Percentiles rank a stretch among this genome's conserved stretches.
These are phyloP conservation scores for Hyaloraphidium curvatum DNA, from an alignment of 192 early-diverging fungal genomes.

Conservation along the genomic window DNA sequence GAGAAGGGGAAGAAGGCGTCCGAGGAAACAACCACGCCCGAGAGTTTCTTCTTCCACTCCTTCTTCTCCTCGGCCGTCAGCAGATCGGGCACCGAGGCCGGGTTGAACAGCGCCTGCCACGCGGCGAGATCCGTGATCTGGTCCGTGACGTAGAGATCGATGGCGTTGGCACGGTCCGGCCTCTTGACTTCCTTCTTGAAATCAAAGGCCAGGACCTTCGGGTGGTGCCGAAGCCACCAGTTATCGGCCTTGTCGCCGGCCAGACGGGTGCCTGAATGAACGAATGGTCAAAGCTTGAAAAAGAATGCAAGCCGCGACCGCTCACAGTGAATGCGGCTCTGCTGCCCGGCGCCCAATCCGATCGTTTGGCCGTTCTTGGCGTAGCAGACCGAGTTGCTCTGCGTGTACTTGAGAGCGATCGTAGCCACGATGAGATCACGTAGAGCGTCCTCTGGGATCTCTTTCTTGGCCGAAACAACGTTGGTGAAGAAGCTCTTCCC, in stretches of 20 bases:
- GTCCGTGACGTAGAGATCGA: conserved; percentile 82
- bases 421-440: conserved; percentile 89
- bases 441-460: conserved; percentile 42
- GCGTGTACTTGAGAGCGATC: conserved; percentile 97
- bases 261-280: conserved; percentile 51
- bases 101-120: conserved; percentile 61
- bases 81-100: conserved; percentile 50
- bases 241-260: conserved; percentile 99
- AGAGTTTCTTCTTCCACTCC: conserved; percentile 46
- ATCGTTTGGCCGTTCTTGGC: conserved; percentile 94
- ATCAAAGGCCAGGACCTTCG: conserved; percentile 68
- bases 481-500: conserved; percentile 58
- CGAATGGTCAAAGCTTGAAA: conserved; percentile 3
- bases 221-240: conserved; percentile 97
- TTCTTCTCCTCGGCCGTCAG: conserved; percentile 63
- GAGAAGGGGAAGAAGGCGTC: conserved; percentile 99
- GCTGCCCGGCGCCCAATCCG: conserved; percentile 94
- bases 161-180: conserved; percentile 90
- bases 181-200: conserved; percentile 81
- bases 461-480: conserved; percentile 62
- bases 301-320: not conserved
- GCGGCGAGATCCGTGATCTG: conserved; percentile 55
- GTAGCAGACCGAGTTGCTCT: conserved; percentile 97
- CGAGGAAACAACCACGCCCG: conserved; percentile 66
- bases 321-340: conserved; percentile 87